These are phyloP conservation scores for Blastomyces parvus DNA, from an alignment of 2,329 filamentous ascomycete species.

Conservation along the genomic window DNA sequence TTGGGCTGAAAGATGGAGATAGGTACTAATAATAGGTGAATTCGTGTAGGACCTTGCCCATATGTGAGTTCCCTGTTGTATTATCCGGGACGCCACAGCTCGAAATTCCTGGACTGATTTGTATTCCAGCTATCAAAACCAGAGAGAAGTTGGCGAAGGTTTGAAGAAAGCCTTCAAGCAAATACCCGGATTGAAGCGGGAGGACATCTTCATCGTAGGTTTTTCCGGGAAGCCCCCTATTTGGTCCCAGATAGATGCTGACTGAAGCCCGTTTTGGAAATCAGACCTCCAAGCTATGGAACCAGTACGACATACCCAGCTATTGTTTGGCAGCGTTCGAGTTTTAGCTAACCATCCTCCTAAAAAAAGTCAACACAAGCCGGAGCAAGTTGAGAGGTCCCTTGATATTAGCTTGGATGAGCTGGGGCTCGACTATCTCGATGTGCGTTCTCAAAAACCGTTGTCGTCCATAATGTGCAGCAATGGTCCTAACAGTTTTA, in stretches of 20 bases:
- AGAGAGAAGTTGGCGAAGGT: constrained; percentile 28
- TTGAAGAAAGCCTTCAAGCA: constrained; percentile 30
- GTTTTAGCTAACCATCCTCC: constrained; percentile 16
- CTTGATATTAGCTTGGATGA: constrained; percentile 18
- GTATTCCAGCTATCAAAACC: constrained; percentile 28
- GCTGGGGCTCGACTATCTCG: constrained; percentile 32
- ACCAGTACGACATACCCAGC: constrained; percentile 29
- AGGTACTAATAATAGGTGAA: constrained; percentile 13
- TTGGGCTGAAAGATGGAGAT: neutral
- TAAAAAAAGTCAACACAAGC: constrained; percentile 37
- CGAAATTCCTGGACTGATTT: neutral
- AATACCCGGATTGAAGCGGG: constrained; percentile 33
- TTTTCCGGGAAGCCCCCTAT: neutral
- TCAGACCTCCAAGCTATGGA: constrained; percentile 54
- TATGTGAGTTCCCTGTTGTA: constrained; percentile 21
- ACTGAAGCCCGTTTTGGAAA: constrained; percentile 7
- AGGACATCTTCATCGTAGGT: constrained; percentile 34
- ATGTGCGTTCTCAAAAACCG: constrained; percentile 35
- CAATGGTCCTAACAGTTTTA: constrained; percentile 9
- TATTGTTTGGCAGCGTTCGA: neutral
- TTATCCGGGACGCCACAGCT: neutral
- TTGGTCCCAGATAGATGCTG: neutral
- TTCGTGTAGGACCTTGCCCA: constrained; percentile 29
- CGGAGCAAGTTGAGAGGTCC: constrained; percentile 6
- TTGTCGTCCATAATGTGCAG: constrained; percentile 11